Base-by-base conservation (phyloP, 139 green algal genomes). In the Picochlorum sp. region DNA sequence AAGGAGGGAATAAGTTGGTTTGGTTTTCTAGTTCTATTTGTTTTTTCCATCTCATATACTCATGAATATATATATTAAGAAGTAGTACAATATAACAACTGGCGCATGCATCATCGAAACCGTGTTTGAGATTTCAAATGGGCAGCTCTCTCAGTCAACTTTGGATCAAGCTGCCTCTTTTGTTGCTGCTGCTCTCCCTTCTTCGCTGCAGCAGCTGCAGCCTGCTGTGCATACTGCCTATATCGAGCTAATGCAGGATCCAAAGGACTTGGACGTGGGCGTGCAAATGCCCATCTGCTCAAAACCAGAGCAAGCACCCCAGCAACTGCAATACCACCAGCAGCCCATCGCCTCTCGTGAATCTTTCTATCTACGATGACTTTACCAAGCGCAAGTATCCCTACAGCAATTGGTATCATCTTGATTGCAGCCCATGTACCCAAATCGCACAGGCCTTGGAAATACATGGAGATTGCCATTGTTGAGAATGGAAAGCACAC, bases 401-500 rank as follows among this genome's bases (percentile, higher is more conserved):
- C 64, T 41, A 72, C 51, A 18, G 57, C 64, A 4, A 77, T 3
- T 0, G 64, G 64, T 26, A 72, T 49, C 28, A 57, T 57, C 49
- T 77, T 72, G 37, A 73, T 20, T 6, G 59, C 70, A 7, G 56
- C 64, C 49, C 20, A 37, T 16, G 63, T 23, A 14, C 64, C 70
- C 13, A 77, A 57, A 34, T 77, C 70, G 4, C 47, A 34, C 18
- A 49, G 30, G 14, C 70, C 70, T 9, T 65, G 24, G 20, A 69
- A 14, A 16, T 41, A 73, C 57, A 68, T 69, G 4, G 30, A 28
- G 1, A 65, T 34, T 4, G 65, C 34, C 37, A 78, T 61, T 32
- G 59, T 49, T 4, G 70, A 64, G 45, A 59, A 72, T 2, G 70
- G 70, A 58, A 77, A 73, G 61, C 64, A 77, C 47, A 77, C 58